phyloP scores from a whole-genome alignment of 2,329 filamentous ascomycete genomes.

The Rachicladosporium sp. region DNA sequence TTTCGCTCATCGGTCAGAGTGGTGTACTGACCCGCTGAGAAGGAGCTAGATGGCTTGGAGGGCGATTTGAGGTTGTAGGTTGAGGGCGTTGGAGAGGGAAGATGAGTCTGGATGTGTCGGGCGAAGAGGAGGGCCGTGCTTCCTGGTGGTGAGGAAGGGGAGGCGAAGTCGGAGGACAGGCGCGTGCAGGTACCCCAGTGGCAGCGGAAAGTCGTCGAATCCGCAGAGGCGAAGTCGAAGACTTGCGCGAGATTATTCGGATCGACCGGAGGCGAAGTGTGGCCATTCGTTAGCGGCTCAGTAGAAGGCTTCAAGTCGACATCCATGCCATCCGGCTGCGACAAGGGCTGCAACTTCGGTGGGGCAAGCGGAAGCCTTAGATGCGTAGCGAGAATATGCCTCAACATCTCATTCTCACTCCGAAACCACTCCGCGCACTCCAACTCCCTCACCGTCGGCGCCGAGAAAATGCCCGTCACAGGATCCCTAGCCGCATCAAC shows the following conservation, averaged over 20 bases:
- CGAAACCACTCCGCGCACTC: constrained; percentile 47
- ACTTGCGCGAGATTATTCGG: constrained; percentile 2
- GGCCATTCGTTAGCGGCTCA: constrained; percentile 13
- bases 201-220: constrained; percentile 43
- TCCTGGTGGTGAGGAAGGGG: constrained; percentile 6
- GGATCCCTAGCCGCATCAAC: constrained; percentile 16
- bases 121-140: constrained; percentile 16
- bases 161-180: constrained; percentile 29
- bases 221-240: constrained; percentile 21
- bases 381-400: constrained; percentile 57
- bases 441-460: constrained; percentile 11
- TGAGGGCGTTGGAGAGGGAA: constrained; percentile 30
- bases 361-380: constrained; percentile 35
- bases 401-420: constrained; percentile 54
- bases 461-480: constrained; percentile 43
- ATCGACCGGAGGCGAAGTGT: not conserved
- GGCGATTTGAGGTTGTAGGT: constrained; percentile 15
- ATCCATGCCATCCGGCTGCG: constrained; percentile 37
- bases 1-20: constrained; percentile 37
- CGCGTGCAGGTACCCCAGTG: constrained; percentile 56
- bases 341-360: constrained; percentile 28
- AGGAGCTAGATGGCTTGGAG: constrained; percentile 1
- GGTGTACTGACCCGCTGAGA: constrained; percentile 25
- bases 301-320: constrained; percentile 13
- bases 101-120: constrained; percentile 56